Percentiles rank a stretch among this genome's conserved stretches.
Conservation (phyloP, 2,329 filamentous ascomycete genomes). For the Curvularia verruculosa region DNA sequence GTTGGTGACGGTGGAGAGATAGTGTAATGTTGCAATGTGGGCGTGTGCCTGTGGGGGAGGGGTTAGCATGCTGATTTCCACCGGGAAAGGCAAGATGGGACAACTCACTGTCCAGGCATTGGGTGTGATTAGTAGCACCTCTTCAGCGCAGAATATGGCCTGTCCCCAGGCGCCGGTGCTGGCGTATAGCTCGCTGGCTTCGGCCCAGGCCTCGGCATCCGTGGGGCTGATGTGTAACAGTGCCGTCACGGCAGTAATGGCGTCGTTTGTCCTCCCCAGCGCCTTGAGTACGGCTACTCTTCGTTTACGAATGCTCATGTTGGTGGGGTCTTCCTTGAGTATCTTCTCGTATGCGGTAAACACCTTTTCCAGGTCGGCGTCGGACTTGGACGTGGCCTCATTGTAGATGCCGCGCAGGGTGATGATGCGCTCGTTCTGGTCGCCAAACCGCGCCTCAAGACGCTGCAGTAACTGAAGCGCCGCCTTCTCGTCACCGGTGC, state of each 20-base stretch:
- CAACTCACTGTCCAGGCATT: conserved; percentile 90
- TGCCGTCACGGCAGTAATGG: conserved; percentile 73
- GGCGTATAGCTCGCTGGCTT: conserved; percentile 86
- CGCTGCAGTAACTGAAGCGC: conserved; percentile 77
- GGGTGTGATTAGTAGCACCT: conserved; percentile 82
- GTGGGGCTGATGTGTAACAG: conserved; percentile 85
- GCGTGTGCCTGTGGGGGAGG: conserved; percentile 72
- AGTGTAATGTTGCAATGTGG: conserved; percentile 80
- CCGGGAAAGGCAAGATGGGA: not conserved
- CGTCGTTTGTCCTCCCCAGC: conserved; percentile 72
- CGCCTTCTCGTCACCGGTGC: conserved; percentile 79
- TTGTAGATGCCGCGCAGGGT: conserved; percentile 81
- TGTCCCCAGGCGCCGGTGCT: conserved; percentile 79
- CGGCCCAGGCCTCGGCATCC: conserved; percentile 91
- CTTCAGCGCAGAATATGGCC: conserved; percentile 86
- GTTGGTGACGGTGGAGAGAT: conserved; percentile 62
- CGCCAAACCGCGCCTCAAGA: conserved; percentile 80
- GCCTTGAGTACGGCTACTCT: conserved; percentile 79
- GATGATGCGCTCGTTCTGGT: conserved; percentile 83
- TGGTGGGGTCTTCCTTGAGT: conserved; percentile 74
- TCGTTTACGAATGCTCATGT: conserved; percentile 85
- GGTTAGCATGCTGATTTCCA: not conserved
- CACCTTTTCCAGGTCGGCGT: conserved; percentile 69
- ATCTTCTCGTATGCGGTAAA: conserved; percentile 79
- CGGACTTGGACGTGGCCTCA: conserved; percentile 76